Evolutionary conservation across 2,329 filamentous ascomycete genomes (phyloP).

Genomic region (Colletotrichum theobromicola): DNA sequence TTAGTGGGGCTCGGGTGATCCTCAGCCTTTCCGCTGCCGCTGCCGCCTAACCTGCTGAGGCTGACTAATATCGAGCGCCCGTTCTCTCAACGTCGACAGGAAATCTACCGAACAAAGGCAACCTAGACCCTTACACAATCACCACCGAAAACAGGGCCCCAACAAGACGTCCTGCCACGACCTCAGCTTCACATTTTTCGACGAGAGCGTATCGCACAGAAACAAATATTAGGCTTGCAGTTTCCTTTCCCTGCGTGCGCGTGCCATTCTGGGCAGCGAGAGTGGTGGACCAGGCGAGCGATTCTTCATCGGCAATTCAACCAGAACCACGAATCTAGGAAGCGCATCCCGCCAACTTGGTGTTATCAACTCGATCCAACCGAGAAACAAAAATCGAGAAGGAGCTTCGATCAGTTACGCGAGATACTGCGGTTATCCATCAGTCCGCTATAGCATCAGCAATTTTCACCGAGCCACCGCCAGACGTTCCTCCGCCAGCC

Average conservation of each 20-base stretch:
- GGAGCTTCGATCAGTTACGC: neutral
- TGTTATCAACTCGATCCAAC: neutral
- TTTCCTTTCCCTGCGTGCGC: neutral
- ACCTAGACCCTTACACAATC: slow-evolving; percentile 44
- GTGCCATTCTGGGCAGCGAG: slow-evolving; percentile 8
- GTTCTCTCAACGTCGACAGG: slow-evolving; percentile 26
- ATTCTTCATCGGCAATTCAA: neutral
- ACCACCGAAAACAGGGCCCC: slow-evolving; percentile 27
- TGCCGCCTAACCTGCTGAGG: neutral
- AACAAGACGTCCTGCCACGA: slow-evolving; percentile 12
- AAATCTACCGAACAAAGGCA: slow-evolving; percentile 35
- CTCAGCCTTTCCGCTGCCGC: slow-evolving; percentile 8
- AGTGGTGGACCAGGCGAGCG: slow-evolving; percentile 15
- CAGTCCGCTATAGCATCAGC: neutral
- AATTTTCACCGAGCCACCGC: neutral
- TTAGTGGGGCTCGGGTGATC: slow-evolving; percentile 1
- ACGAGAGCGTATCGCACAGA: neutral
- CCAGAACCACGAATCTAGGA: neutral
- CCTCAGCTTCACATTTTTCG: neutral
- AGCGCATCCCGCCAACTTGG: neutral
- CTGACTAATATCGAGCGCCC: slow-evolving; percentile 22
- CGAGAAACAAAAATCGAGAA: neutral
- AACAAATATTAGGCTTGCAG: neutral
- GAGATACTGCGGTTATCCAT: neutral
- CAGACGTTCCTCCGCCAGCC: neutral